Conservation (phyloP, 106 monocot genomes). For the Dactylorhiza incarnata region DNA sequence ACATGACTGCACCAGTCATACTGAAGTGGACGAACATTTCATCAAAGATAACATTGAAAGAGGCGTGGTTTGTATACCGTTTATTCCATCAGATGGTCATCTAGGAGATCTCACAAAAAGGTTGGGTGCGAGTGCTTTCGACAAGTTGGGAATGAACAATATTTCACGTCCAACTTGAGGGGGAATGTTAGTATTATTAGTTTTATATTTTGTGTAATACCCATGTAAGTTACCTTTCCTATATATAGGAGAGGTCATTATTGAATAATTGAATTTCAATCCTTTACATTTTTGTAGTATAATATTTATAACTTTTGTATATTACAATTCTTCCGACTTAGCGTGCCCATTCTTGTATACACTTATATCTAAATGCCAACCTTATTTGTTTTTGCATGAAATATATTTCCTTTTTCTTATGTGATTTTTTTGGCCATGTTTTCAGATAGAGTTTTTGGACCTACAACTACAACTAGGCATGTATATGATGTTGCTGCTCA, state of each 20-base stretch:
- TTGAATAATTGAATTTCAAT: too few relatives aligned
- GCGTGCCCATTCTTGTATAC: not conserved
- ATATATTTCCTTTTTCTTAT: not conserved
- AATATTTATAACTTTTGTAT: not conserved
- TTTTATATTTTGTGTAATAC: too few relatives aligned
- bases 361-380: not conserved
- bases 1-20: too few relatives aligned
- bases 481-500: conserved; percentile 97
- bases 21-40: too few relatives aligned
- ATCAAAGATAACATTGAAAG: too few relatives aligned
- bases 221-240: too few relatives aligned
- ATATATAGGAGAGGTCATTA: not conserved
- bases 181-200: too few relatives aligned
- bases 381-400: not conserved
- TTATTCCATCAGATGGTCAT: too few relatives aligned
- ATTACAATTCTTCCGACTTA: not conserved
- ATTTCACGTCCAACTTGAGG: too few relatives aligned
- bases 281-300: not conserved
- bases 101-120: too few relatives aligned
- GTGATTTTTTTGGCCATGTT: not conserved
- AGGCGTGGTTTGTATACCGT: too few relatives aligned
- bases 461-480: conserved; percentile 95
- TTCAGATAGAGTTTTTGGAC: conserved; percentile 96
- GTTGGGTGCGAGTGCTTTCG: not conserved
- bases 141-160: not conserved